Percentiles rank a stretch among this genome's conserved stretches.
phyloP scores from a whole-genome alignment of 2,329 filamentous ascomycete genomes.

The Aspergillus oerlinghausenensis region DNA sequence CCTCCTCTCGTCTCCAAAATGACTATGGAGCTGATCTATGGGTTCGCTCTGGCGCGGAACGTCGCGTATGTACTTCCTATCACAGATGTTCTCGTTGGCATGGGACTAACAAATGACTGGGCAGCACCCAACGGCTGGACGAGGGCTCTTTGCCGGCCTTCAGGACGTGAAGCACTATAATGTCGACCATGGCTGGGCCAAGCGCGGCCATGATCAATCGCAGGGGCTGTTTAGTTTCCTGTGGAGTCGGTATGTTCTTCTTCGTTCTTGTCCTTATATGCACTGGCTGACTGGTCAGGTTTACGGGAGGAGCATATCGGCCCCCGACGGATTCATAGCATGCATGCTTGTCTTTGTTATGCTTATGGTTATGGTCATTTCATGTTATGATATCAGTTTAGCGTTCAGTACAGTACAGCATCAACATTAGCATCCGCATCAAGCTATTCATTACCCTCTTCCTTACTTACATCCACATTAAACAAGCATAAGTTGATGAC shows the following conservation, averaged over 20 bases:
- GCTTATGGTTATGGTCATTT: too few relatives aligned
- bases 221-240: constrained; percentile 12
- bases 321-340: constrained; percentile 4
- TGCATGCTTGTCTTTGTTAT: background rate
- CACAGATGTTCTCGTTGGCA: background rate
- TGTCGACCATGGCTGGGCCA: constrained; percentile 34
- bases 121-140: constrained; percentile 30
- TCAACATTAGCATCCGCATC: too few relatives aligned
- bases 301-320: constrained; percentile 11
- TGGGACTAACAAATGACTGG: background rate
- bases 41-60: constrained; percentile 22
- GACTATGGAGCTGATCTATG: constrained; percentile 36
- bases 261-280: background rate
- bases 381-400: background rate
- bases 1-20: constrained; percentile 24
- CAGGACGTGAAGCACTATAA: constrained; percentile 38
- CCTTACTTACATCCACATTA: background rate
- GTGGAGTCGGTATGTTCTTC: constrained; percentile 20
- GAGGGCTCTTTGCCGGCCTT: constrained; percentile 36
- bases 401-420: background rate
- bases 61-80: constrained; percentile 17
- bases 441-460: background rate
- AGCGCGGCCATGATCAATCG: constrained; percentile 17
- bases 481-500: background rate
- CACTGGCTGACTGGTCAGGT: constrained; percentile 6